These are phyloP conservation scores for Penicillium ochrochloron DNA, from an alignment of 495 filamentous ascomycete species.

Conservation along the genomic window DNA sequence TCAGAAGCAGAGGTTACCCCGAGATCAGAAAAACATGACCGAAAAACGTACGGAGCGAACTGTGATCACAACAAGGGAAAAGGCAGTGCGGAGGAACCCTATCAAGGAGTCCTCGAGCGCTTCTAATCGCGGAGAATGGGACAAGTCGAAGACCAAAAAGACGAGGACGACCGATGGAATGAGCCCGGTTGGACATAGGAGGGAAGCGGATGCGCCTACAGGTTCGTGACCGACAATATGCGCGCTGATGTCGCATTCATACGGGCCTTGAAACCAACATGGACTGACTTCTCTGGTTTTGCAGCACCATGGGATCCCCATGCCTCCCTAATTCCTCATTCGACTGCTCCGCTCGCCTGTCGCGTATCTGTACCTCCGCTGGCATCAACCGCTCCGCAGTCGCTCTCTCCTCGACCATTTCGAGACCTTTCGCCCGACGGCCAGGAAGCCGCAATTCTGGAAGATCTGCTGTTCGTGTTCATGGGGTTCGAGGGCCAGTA, in stretches of 20 bases:
- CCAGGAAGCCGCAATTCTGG: constrained; percentile 85
- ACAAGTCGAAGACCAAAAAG: constrained; percentile 49
- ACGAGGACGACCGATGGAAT: constrained; percentile 40
- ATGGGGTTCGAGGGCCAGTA: constrained; percentile 99
- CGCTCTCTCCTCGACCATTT: constrained; percentile 72
- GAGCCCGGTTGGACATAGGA: constrained; percentile 44
- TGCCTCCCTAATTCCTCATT: constrained; percentile 78
- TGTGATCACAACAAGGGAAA: constrained; percentile 68
- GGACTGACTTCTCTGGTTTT: constrained; percentile 27
- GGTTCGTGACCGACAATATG: constrained; percentile 34
- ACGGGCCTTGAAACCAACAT: neutral
- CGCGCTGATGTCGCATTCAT: neutral
- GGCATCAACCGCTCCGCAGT: constrained; percentile 70
- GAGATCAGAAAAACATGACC: constrained; percentile 38
- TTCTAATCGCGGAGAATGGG: constrained; percentile 48
- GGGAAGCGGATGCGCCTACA: constrained; percentile 43
- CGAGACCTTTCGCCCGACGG: constrained; percentile 72
- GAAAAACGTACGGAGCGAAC: constrained; percentile 48
- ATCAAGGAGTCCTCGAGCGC: constrained; percentile 59
- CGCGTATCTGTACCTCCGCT: constrained; percentile 84
- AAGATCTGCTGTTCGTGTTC: constrained; percentile 91
- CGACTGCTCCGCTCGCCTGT: constrained; percentile 84
- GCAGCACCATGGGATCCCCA: constrained; percentile 80
- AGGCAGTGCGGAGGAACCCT: constrained; percentile 65
- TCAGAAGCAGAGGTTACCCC: constrained; percentile 39